Evolutionary conservation across 2,329 filamentous ascomycete genomes (phyloP).

Genomic region (Drechslerella coelobrocha): DNA sequence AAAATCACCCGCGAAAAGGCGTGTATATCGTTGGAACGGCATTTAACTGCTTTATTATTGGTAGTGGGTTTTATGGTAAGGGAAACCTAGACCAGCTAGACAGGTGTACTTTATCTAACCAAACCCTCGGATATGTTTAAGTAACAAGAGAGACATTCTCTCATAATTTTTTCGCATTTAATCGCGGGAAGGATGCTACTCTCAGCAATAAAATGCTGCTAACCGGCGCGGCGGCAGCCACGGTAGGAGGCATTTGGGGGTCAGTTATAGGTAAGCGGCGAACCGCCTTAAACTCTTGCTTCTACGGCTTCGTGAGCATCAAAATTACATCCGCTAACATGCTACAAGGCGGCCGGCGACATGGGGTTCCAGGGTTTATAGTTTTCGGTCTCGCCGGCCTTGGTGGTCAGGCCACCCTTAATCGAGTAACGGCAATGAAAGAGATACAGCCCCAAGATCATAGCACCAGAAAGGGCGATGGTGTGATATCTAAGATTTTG

Average conservation of each 20-base stretch:
- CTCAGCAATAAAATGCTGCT: slow-evolving; percentile 12
- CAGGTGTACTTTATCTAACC: too few relatives aligned
- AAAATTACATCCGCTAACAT: background rate
- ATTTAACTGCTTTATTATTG: slow-evolving; percentile 34
- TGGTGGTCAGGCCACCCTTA: slow-evolving; percentile 18
- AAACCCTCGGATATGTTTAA: too few relatives aligned
- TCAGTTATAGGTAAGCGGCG: slow-evolving; percentile 26
- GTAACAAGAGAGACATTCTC: slow-evolving; percentile 36
- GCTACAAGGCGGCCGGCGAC: slow-evolving; percentile 40
- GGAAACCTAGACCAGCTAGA: too few relatives aligned
- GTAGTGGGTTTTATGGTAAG: slow-evolving; percentile 36
- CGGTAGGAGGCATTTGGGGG: slow-evolving; percentile 34
- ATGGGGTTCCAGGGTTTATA: slow-evolving; percentile 28
- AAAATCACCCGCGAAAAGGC: slow-evolving; percentile 28
- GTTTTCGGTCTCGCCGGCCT: slow-evolving; percentile 26
- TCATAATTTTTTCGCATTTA: slow-evolving; percentile 6
- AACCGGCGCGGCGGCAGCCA: slow-evolving; percentile 27
- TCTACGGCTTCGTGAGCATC: too few relatives aligned
- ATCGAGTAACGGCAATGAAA: background rate
- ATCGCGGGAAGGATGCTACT: background rate
- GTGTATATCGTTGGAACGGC: slow-evolving; percentile 34
- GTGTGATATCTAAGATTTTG: slow-evolving; percentile 25
- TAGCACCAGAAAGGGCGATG: slow-evolving; percentile 4
- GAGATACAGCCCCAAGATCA: background rate
- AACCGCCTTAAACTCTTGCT: too few relatives aligned